These are phyloP conservation scores for Neocatenulostroma microsporum DNA, from an alignment of 2,329 filamentous ascomycete genomes.

Conservation along the genomic window DNA sequence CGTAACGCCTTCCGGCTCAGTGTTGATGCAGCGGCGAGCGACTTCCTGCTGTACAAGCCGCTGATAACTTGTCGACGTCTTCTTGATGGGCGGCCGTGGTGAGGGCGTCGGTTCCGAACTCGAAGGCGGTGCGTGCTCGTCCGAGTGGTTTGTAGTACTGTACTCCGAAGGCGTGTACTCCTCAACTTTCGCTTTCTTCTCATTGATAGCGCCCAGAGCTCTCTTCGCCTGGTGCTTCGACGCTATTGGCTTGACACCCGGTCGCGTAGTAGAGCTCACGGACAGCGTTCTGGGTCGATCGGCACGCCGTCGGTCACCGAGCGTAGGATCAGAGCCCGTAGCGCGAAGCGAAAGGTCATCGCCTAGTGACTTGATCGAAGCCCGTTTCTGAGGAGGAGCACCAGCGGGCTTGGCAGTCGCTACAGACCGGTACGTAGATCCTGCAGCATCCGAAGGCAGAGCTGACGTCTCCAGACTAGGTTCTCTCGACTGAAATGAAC, in stretches of 20 bases:
- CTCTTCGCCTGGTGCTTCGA: conserved; percentile 8
- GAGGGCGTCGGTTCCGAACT: neutral
- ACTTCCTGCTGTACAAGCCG: no score
- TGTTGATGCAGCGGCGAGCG: no score
- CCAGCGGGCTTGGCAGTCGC: no score
- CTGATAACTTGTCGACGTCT: conserved; percentile 13
- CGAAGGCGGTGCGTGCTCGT: conserved; percentile 5
- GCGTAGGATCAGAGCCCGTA: conserved; percentile 16
- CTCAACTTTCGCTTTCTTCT: conserved; percentile 3
- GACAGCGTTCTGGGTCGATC: conserved; percentile 7
- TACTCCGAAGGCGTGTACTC: conserved; percentile 22
- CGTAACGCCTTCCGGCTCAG: no score
- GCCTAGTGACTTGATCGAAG: conserved; percentile 1
- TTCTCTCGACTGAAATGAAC: neutral
- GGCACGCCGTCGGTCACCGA: conserved; percentile 2
- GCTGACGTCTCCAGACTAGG: neutral
- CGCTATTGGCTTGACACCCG: conserved; percentile 7
- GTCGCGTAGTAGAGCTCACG: conserved; percentile 9
- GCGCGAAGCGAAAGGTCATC: conserved; percentile 15
- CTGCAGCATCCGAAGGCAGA: neutral
- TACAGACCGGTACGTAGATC: no score
- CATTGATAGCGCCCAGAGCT: conserved; percentile 5
- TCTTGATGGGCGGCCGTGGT: conserved; percentile 11
- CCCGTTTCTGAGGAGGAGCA: neutral
- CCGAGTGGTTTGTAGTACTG: conserved; percentile 14